Evolutionary conservation across 345 rosid genomes (phyloP).

Genomic region (Clarkia xantiana): DNA sequence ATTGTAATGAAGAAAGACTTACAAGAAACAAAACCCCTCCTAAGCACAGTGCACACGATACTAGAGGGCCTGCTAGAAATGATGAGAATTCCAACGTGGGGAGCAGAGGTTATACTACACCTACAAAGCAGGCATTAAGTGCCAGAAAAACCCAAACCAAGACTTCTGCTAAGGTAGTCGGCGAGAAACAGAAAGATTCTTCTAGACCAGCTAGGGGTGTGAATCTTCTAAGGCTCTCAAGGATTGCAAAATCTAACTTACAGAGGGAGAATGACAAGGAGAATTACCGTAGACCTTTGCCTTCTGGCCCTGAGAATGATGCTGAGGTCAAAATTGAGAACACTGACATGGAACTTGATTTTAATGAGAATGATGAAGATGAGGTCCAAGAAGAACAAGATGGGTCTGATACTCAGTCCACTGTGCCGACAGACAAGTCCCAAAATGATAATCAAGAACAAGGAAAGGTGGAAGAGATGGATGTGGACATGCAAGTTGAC

Average conservation of each 20-base stretch:
- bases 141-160: slow-evolving; percentile 47
- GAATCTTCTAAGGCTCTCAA: slow-evolving; percentile 83
- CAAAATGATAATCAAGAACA: slow-evolving; percentile 21
- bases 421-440: slow-evolving; percentile 22
- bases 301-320: slow-evolving; percentile 56
- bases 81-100: slow-evolving; percentile 48
- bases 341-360: slow-evolving; percentile 97
- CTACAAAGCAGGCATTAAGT: slow-evolving; percentile 42
- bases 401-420: slow-evolving; percentile 33
- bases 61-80: slow-evolving; percentile 41
- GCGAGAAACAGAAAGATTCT: slow-evolving; percentile 57
- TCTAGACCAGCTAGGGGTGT: slow-evolving; percentile 45
- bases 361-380: slow-evolving; percentile 68
- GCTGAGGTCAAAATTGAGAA: slow-evolving; percentile 88
- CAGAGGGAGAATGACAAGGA: slow-evolving; percentile 95
- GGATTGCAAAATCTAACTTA: slow-evolving; percentile 80
- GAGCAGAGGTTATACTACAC: slow-evolving; percentile 47
- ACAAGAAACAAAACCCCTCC: slow-evolving; percentile 60
- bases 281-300: slow-evolving; percentile 77
- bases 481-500: slow-evolving; percentile 19
- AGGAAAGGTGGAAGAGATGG: slow-evolving; percentile 26
- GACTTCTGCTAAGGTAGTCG: slow-evolving; percentile 35
- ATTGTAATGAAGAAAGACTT: slow-evolving; percentile 54
- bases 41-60: slow-evolving; percentile 51
- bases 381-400: slow-evolving; percentile 68